Conservation (phyloP, 345 rosid genomes). For the Psidium guajava region DNA sequence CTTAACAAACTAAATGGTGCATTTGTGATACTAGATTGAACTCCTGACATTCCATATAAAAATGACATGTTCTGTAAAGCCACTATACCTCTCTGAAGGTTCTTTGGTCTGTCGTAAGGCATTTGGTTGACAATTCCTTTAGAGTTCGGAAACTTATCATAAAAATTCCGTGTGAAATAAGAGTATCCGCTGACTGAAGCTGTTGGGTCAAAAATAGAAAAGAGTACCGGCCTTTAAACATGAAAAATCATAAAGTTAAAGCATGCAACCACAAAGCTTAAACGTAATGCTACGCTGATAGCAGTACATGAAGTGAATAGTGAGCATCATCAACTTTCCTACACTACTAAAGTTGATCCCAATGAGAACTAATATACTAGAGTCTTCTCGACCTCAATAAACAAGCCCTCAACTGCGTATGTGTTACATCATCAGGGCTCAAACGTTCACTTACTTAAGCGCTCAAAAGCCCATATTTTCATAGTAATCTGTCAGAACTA, state of each 20-base stretch:
- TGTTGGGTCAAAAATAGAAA: constrained; percentile 67
- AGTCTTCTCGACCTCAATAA: neutral
- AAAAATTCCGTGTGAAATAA: constrained; percentile 80
- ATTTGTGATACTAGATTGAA: neutral
- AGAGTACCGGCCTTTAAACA: constrained; percentile 71
- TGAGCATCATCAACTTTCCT: neutral
- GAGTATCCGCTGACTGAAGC: constrained; percentile 76
- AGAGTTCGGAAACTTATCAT: constrained; percentile 80
- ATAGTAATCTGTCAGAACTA: neutral
- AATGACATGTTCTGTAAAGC: neutral
- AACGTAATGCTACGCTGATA: neutral
- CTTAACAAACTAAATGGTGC: neutral
- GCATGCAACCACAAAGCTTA: constrained; percentile 1
- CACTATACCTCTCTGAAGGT: constrained; percentile 61
- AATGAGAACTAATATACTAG: neutral
- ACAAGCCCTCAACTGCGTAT: neutral
- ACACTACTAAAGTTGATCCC: neutral
- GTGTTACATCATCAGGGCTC: neutral
- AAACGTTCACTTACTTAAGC: neutral
- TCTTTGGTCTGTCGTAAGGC: constrained; percentile 77
- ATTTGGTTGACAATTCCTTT: constrained; percentile 86
- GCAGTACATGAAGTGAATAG: neutral
- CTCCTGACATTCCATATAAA: neutral
- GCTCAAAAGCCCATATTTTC: neutral
- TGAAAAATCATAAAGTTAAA: constrained; percentile 11